A percentile compares a stretch with the other conserved stretches of the same genome.
Conservation (phyloP, 2,329 filamentous ascomycete genomes). For the Colletotrichum sp. region DNA sequence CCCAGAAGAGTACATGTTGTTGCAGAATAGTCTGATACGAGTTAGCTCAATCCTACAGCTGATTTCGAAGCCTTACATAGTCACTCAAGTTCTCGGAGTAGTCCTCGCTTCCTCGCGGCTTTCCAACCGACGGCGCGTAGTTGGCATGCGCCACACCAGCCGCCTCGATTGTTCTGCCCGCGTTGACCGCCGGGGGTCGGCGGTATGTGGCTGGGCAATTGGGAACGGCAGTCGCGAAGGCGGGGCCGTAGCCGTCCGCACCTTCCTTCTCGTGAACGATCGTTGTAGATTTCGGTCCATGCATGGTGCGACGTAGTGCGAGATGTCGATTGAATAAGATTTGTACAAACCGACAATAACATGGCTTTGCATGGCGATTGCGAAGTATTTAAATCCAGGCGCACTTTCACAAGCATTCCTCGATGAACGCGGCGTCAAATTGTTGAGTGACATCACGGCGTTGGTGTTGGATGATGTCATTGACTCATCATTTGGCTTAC, state of each 20-base stretch:
- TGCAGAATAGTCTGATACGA: slow-evolving; percentile 20
- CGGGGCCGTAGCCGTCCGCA: not conserved
- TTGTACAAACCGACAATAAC: accelerated
- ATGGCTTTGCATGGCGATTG: not conserved
- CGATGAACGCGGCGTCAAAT: not conserved
- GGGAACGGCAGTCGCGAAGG: not conserved
- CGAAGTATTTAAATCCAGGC: not conserved
- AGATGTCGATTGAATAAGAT: not conserved
- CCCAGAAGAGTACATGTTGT: slow-evolving; percentile 44
- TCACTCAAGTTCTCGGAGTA: not conserved
- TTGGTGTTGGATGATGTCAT: not conserved
- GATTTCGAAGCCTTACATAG: not conserved
- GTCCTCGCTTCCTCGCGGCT: not conserved
- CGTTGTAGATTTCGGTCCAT: not conserved
- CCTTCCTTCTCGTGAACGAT: not conserved
- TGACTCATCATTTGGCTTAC: not conserved
- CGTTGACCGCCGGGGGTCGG: not conserved
- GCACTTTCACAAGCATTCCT: not conserved
- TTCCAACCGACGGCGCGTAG: not conserved
- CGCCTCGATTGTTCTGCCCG: not conserved
- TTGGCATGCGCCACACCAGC: slow-evolving; percentile 7
- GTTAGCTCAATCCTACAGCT: no score
- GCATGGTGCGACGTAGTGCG: not conserved
- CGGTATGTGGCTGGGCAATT: not conserved
- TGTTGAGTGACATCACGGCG: not conserved